Percentiles rank a stretch among this genome's conserved stretches.
Conservation (phyloP, 208 protist species). For the Naegleria gruberi region DNA sequence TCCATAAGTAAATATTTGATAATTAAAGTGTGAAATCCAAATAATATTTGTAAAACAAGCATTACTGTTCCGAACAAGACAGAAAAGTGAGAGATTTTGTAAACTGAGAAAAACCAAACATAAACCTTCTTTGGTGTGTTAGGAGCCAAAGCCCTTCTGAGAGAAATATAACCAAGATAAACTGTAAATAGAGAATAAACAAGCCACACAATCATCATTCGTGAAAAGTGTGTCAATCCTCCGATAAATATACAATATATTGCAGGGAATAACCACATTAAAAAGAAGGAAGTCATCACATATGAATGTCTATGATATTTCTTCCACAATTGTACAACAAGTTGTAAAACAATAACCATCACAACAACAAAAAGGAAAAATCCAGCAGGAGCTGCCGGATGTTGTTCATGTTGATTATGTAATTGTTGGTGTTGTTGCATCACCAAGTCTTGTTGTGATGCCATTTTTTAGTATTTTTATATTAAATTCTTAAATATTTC, state of each 20-base stretch:
- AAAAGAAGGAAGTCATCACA: not conserved
- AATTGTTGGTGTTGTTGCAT: not conserved
- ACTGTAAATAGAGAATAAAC: not conserved
- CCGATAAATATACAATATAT: not conserved
- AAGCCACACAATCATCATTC: not conserved
- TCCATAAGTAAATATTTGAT: not conserved
- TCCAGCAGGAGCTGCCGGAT: not conserved
- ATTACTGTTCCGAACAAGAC: not conserved
- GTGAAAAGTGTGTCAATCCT: not conserved
- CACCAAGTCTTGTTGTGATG: not conserved
- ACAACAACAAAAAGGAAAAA: slow-evolving; percentile 10
- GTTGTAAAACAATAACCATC: not conserved
- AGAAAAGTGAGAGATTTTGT: not conserved
- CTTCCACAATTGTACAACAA: slow-evolving; percentile 11
- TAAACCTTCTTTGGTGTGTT: slow-evolving; percentile 16
- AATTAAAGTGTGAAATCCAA: not conserved
- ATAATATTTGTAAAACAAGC: not conserved
- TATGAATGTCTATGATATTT: slow-evolving; percentile 14
- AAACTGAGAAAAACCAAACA: not conserved
- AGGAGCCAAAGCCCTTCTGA: not conserved
- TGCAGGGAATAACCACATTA: slow-evolving; percentile 13
- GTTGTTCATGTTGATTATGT: not conserved
- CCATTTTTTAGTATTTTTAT: not conserved
- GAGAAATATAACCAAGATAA: not conserved
- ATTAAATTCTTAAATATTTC: no score